Percentiles rank a stretch among this genome's conserved stretches.
phyloP scores from a whole-genome alignment of 306 rosid species.

The Spatholobus suberectus region DNA sequence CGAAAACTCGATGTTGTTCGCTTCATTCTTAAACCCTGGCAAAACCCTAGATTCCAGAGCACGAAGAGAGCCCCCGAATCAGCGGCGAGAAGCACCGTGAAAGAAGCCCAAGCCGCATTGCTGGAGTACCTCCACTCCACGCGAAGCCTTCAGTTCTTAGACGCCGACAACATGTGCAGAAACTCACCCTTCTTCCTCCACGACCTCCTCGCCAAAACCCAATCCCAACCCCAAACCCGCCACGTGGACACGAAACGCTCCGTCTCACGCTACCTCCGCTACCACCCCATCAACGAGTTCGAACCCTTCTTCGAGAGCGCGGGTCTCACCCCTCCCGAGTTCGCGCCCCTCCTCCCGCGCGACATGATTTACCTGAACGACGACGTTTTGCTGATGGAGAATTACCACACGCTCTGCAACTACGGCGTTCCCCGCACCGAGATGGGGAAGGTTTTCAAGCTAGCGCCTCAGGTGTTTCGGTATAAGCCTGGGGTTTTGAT shows the following conservation, averaged over 20 bases:
- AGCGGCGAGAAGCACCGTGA: slow-evolving; percentile 13
- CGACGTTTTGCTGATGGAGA: slow-evolving; percentile 63
- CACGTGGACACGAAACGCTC: slow-evolving; percentile 32
- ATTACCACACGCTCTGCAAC: slow-evolving; percentile 57
- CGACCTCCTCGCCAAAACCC: slow-evolving; percentile 54
- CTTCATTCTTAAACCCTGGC: slow-evolving; percentile 34
- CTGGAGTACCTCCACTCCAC: slow-evolving; percentile 77
- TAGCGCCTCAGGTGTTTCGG: slow-evolving; percentile 51
- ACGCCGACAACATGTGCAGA: slow-evolving; percentile 83
- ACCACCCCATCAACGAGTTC: slow-evolving; percentile 86
- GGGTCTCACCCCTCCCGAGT: slow-evolving; percentile 79
- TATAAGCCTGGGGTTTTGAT: slow-evolving; percentile 58
- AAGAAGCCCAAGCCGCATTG: slow-evolving; percentile 74
- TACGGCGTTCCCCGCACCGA: slow-evolving; percentile 65
- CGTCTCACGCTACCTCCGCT: slow-evolving; percentile 57
- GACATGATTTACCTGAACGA: slow-evolving; percentile 66
- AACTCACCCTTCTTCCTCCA: slow-evolving; percentile 67
- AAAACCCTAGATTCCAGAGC: slow-evolving; percentile 55
- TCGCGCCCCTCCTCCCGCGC: slow-evolving; percentile 60
- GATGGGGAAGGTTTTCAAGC: slow-evolving; percentile 67
- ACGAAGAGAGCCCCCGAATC: slow-evolving; percentile 26
- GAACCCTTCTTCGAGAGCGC: slow-evolving; percentile 88
- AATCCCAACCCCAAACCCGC: not conserved
- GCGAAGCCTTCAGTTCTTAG: slow-evolving; percentile 65
- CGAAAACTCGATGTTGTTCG: slow-evolving; percentile 25